Base-by-base conservation (phyloP, 352 stramenopile species). In the Phytopythium montanum region DNA sequence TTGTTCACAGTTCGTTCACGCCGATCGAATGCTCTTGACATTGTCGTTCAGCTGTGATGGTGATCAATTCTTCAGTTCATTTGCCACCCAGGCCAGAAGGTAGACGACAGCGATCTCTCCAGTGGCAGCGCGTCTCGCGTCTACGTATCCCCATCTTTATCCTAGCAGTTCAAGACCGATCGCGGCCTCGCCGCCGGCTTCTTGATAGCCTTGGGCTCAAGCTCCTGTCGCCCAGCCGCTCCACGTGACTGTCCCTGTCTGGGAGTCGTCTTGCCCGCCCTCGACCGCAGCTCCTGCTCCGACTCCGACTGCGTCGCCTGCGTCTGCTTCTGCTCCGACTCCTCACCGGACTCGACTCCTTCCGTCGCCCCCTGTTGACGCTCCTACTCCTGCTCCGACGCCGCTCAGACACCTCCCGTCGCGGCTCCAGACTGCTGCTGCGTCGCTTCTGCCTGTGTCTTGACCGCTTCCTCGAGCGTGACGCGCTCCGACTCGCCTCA, bases 321-420 rank as follows among this genome's bases (percentile, higher is more conserved):
- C 41, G 44, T 60, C 56, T 76, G 45, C 58, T 65, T 41, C 60
- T 46, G 55, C 68, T 72, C 54, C 54, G 39, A 33, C 49, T 44
- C 31, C 49, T 62, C 3, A 18, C 0, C 14, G 13, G 16, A 21
- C 14, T 21, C 16, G 38, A 59, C 8, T 51, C 56, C 42, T 8
- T 54, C 10, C 18, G 10, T 38, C 49, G 56, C 41, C 46, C 41
- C 23, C 49, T 29, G 39, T 38, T 3, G 29, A 26, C 4, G 38
- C 58, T 61, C 18, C 44, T 48, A 19, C 56, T 54, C 7, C 42
- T 18, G 18, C 41, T 61, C 45, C 34, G 52, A 36, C 16, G 41
- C n/a, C 14, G 9, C 9, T 3, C 14, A 21, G 14, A 1, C 16
- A 6, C 16, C 16, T 44, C 16, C 16, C 38, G 38, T 8, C 38